Evolutionary conservation across 768 basidiomycete species (phyloP).

Genomic region (Solioccasus polychromus): DNA sequence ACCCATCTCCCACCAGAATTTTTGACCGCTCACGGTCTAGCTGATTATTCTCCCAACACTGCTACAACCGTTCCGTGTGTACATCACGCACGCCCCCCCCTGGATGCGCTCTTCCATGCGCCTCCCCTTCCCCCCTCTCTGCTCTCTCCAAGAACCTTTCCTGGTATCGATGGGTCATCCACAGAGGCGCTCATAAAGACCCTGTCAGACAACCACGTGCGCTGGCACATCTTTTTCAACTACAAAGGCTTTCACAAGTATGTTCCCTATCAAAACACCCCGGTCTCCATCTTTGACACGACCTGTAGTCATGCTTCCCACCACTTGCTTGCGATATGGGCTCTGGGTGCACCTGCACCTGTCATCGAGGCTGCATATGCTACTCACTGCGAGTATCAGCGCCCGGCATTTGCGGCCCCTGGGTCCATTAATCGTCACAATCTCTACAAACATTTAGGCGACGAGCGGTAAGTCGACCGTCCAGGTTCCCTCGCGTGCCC

Average conservation of each 20-base stretch:
- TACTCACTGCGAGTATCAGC: slow-evolving; percentile 38
- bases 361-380: slow-evolving; percentile 43
- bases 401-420: slow-evolving; percentile 32
- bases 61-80: slow-evolving; percentile 12
- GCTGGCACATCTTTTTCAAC: slow-evolving; percentile 57
- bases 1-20: slow-evolving; percentile 17
- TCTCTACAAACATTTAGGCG: slow-evolving; percentile 53
- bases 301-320: slow-evolving; percentile 52
- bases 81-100: slow-evolving; percentile 7
- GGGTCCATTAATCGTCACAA: slow-evolving; percentile 34
- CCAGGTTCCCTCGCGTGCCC: too few species aligned
- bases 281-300: slow-evolving; percentile 18
- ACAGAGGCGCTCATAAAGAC: slow-evolving; percentile 38
- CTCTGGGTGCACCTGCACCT: slow-evolving; percentile 48
- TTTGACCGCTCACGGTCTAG: slow-evolving; percentile 20
- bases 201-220: slow-evolving; percentile 49
- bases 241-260: slow-evolving; percentile 33
- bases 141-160: slow-evolving; percentile 33
- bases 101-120: slow-evolving; percentile 19
- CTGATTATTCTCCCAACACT: slow-evolving; percentile 17
- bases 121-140: slow-evolving; percentile 29
- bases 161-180: slow-evolving; percentile 36
- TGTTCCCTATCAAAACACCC: slow-evolving; percentile 1
- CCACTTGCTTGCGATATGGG: slow-evolving; percentile 56
- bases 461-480: slow-evolving; percentile 44